Base-by-base conservation (phyloP, 768 basidiomycete species). In the Tulasnella calospora region DNA sequence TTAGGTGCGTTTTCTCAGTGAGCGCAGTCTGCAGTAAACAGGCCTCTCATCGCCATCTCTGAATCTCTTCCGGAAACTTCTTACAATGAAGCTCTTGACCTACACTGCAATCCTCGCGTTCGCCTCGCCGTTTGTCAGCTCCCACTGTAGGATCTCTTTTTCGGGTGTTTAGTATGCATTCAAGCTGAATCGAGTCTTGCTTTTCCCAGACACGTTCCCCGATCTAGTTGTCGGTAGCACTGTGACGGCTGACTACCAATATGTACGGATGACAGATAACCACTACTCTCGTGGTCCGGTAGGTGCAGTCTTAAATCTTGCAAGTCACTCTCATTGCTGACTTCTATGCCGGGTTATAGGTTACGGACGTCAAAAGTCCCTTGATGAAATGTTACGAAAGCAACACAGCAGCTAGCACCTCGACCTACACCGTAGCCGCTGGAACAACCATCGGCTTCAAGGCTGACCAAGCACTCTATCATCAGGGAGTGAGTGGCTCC, bases 21-120 rank as follows among this genome's bases (percentile, higher is more conserved):
- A 61, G 57, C 6, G 57, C 3, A 10, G 57, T 30, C 5, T n/a
- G n/a, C 51, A 19, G 6, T n/a, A n/a, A 7, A 7, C 51, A 61
- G 83, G 82, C 61, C 81, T 83, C 61, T 61, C 38, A 3, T 13
- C 12, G 17, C 23, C 21, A 7, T 61, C 57, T 61, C 81, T 83
- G 55, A 77, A 76, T 30, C 81, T 81, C 69, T 7, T 33, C 19
- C 23, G 27, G 30, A 69, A 69, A 5, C 2, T 3, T 8, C 36
- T 15, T 3, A 36, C 3, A 44, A 71, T 71, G 71, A 71, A 21
- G 71, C n/a, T 71, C 35, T 9, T 30, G 2, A 38, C 36, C 71
- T 23, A 4, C 3, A 27, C 33, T 2, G 74, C 33, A 8, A 47
- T 76, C 23, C n/a, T 40, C 23, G 33, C 33, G 9, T 38, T 61